Base-by-base conservation (phyloP, 768 basidiomycete species). In the Flagelloscypha sp. region DNA sequence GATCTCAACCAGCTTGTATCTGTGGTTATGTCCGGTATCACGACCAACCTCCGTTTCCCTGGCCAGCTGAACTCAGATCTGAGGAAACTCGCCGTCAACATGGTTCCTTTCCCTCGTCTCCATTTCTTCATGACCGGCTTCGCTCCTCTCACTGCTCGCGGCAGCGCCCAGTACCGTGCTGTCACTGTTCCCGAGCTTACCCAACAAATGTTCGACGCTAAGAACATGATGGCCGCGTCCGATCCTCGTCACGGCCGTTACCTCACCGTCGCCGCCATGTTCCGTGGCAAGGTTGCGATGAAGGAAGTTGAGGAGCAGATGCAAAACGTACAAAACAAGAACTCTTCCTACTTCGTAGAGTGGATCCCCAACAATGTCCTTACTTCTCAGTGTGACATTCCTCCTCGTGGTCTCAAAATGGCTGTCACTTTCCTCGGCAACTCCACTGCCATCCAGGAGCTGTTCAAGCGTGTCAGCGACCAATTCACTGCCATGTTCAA, bases 231-330 rank as follows among this genome's bases (percentile, higher is more conserved):
- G 92, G 90, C 93, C 48, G 95, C 95, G 16, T 86, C 86, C 16
- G 92, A 97, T 68, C 95, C 95, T 27, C 72, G 92, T 55, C 86
- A 95, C 48, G 95, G 95, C 44, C 86, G 92, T 50, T 99, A 98
- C 69, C 82, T 99, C 42, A 99, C 95, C 25, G 79, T 94, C 45
- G 90, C 92, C 19, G 90, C 92, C 45, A 81, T 92, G 50, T 99
- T 95, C 90, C 90, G 95, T 63, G 95, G 95, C 48, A 93, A 93
- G 63, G 92, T 98, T 37, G 88, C 92, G n/a, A 97, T 98, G 93
- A 94, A 94, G 65, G 95, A 99, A 57, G 89, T 99, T 38, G 95
- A 99, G 64, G 95, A 98, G 56, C 88, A 94, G 54, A 97, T 98
- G 90, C 84, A 92, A 63, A 85, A 82, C 48, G 90, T 98, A 22